Base-by-base conservation (phyloP, 805 yeast genomes). In the Pichia membranifaciens region DNA sequence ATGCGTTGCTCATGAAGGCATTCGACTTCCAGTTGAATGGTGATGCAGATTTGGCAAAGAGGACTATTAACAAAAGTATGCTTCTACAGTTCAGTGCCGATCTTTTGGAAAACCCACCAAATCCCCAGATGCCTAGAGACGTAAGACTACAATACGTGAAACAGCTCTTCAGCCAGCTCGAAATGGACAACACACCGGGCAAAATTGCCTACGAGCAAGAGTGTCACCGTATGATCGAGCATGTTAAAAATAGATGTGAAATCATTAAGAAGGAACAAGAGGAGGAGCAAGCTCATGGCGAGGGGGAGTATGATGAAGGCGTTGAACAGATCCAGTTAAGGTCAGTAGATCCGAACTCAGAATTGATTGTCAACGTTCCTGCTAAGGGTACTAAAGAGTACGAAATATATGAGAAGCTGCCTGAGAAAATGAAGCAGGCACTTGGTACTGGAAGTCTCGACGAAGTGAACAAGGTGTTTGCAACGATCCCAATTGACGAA, bases 1-100 rank as follows among this genome's bases (percentile, higher is more conserved):
- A 93, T 64, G 87, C 96, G 0, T 76, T 93, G 50, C 72, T 90
- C 61, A 90, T 91, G 96, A 82, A 83, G 18, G 95, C 97, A 0
- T 93, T 93, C 64, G 95, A 91, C 58, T 71, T 73, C 47, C 87
- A 88, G 62, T 72, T 91, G 51, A 79, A 75, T 13, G 84, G 81
- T 18, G 74, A 87, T 41, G 58, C 74, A 0, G 51, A 54, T 5
- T 61, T 64, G 6, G 80, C 96, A 9, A 75, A 73, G 51, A 83
- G 79, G 50, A 77, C 81, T n/a, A 82, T 91, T 39, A 84, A 80
- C 62, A 93, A 87, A 58, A 82, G 96, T 1, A 76, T 87, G 56
- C 66, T 91, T 29, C 62, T 91, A 51, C 95, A 87, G 59, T 91
- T 87, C 38, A 42, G 62, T 41, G 60, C 60, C 33, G 68, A 66